Base-by-base conservation (phyloP, 257 asterid species). In the Asclepias syriaca region DNA sequence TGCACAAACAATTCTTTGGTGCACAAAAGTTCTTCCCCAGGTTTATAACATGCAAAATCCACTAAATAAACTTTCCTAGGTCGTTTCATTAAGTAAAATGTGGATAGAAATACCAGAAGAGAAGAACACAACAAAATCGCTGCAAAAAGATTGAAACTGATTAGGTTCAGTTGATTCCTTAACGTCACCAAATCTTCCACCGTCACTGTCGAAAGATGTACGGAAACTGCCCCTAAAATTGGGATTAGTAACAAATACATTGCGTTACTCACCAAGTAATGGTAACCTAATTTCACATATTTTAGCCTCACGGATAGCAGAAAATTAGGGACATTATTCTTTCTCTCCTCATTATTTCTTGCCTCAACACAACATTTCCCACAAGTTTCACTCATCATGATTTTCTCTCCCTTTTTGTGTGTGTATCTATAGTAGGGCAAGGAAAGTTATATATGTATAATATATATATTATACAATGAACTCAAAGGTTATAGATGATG, bases 11-110 rank as follows among this genome's bases (percentile, higher is more conserved):
- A 4, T 32, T 80, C 75, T 8, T 45, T 48, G 2, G 63, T 2
- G 60, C 79, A 72, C 79, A 80, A 43, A 4, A 66, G 58, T 2
- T 83, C 79, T 2, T 77, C 71, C 12, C 74, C 51, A n/a, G 84
- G 84, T 34, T 83, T 83, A 69, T 75, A 83, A 70, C 84, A 80
- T 54, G 84, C 77, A 59, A 83, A 83, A 75, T 83, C 83, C 0
- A 83, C 79, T 6, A 83, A 37, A 57, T 75, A 83, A 15, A 83
- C 77, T 54, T 77, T 72, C 58, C 81, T 77, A 29, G 87, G 82
- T 66, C 80, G 57, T 15, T 75, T 68, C 84, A 77, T 77, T 24
- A 64, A 73, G 61, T 72, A 55, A 73, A 77, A 53, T 2, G 77
- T 77, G 5, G 71, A 79, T 49, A 80, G 45, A 72, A 78, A 75